A percentile compares a stretch with the other conserved stretches of the same genome.
Conservation (phyloP, 192 early-diverging fungal species). For the Geranomyces variabilis region DNA sequence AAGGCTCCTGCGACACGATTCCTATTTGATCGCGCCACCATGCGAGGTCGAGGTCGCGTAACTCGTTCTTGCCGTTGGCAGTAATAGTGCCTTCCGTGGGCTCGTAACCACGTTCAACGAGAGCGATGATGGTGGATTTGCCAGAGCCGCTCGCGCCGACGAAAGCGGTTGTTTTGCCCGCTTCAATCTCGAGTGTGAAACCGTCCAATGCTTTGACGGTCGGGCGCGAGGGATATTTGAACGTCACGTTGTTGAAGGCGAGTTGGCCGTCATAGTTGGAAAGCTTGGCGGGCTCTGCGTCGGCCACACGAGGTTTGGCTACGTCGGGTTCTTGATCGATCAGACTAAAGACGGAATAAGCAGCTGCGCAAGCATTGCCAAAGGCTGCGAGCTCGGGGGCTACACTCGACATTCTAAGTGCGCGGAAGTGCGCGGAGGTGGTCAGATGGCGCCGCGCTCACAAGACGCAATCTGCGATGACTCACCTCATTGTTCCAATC, state of each 20-base stretch:
- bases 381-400: conserved; percentile 69
- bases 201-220: conserved; percentile 53
- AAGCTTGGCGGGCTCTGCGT: conserved; percentile 58
- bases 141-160: conserved; percentile 77
- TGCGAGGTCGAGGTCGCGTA: conserved; percentile 75
- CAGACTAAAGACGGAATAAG: conserved; percentile 68
- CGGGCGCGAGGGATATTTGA: conserved; percentile 66
- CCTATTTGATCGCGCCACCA: conserved; percentile 81
- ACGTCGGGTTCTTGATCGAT: conserved; percentile 73
- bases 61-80: conserved; percentile 70
- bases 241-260: conserved; percentile 63
- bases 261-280: neutral
- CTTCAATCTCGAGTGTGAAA: conserved; percentile 46
- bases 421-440: conserved; percentile 50
- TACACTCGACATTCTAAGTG: conserved; percentile 59
- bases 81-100: conserved; percentile 45
- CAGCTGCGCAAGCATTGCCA: conserved; percentile 79
- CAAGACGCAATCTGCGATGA: conserved; percentile 59
- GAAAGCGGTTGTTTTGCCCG: conserved; percentile 86
- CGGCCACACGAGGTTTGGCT: conserved; percentile 47
- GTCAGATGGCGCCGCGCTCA: conserved; percentile 76
- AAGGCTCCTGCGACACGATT: conserved; percentile 60
- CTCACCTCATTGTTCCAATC: conserved; percentile 59
- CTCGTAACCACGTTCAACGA: conserved; percentile 83
- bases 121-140: conserved; percentile 83